These are phyloP conservation scores for Pythium biforme DNA, from an alignment of 352 stramenopile species.

Conservation along the genomic window DNA sequence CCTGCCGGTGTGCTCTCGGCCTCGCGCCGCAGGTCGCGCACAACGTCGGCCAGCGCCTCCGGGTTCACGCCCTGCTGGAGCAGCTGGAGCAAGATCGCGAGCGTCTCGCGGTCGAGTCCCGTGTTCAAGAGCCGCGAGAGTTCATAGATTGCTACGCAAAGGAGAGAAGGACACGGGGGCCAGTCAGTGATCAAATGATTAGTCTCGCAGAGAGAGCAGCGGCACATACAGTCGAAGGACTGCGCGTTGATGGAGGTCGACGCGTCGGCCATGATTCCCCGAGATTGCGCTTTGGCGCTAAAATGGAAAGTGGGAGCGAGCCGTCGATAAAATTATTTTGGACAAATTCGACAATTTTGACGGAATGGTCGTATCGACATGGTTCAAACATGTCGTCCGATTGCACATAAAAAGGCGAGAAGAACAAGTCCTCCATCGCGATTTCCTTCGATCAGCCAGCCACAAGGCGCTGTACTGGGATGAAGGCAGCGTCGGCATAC, in stretches of 20 bases:
- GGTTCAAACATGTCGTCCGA: no score
- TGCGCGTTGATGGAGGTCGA: constrained; percentile 18
- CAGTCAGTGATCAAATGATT: not conserved
- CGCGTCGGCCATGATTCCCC: constrained; percentile 19
- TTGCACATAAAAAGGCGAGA: no score
- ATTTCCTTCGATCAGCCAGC: no score
- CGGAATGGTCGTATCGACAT: not conserved
- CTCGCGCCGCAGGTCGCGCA: constrained; percentile 89
- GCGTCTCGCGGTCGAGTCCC: constrained; percentile 85
- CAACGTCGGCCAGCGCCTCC: constrained; percentile 82
- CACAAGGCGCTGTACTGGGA: no score
- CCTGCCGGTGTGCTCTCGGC: constrained; percentile 26
- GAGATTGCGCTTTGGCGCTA: not conserved
- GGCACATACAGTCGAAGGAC: constrained; percentile 24
- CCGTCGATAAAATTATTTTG: not conserved
- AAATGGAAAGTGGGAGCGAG: not conserved
- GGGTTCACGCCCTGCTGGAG: constrained; percentile 90
- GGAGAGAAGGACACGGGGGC: not conserved
- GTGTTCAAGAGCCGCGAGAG: constrained; percentile 90
- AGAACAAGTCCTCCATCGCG: no score
- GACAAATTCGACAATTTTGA: not conserved
- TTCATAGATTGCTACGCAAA: constrained; percentile 77
- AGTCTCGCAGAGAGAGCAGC: no score
- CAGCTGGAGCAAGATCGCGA: constrained; percentile 85
- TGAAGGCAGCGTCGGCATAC: no score